A percentile compares a stretch with the other conserved stretches of the same genome.
phyloP scores from a whole-genome alignment of 1,284 basidiomycete species.

The Ganoderma lucidum region DNA sequence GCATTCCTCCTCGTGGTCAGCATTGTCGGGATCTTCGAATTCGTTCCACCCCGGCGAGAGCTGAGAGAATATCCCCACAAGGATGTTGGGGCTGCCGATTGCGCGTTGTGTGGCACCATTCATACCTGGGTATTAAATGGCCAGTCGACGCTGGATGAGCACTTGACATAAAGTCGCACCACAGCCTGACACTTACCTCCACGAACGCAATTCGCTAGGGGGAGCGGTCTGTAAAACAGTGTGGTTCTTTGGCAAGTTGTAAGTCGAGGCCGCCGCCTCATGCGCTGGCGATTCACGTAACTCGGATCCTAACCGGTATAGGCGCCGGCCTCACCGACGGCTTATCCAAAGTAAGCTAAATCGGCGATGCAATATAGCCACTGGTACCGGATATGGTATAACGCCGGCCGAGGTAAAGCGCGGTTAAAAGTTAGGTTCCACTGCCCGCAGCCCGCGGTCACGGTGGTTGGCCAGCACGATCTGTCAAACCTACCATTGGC shows the following conservation, averaged over 20 bases:
- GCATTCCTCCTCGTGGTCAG: not conserved
- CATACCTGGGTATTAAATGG: constrained; percentile 1
- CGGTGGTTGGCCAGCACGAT: too few species aligned
- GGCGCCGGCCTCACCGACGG: not conserved
- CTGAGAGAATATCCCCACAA: not conserved
- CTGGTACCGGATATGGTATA: not conserved
- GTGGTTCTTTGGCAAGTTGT: not conserved
- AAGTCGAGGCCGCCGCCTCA: not conserved
- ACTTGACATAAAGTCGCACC: not conserved
- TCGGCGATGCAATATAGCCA: not conserved
- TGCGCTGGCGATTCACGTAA: not conserved
- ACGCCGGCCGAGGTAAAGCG: too few species aligned
- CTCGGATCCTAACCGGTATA: too few species aligned
- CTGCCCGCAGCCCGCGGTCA: too few species aligned
- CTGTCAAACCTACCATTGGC: not conserved
- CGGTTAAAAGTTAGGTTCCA: too few species aligned
- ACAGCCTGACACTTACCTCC: not conserved
- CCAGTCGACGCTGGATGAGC: not conserved
- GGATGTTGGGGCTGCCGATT: not conserved
- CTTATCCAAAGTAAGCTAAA: not conserved
- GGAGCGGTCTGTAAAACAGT: not conserved
- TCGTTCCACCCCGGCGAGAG: not conserved
- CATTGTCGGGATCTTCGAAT: not conserved
- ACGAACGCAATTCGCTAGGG: not conserved
- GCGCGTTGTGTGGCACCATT: not conserved